phyloP scores from a whole-genome alignment of 176 grass and related monocot species.

The Raddia distichophylla region DNA sequence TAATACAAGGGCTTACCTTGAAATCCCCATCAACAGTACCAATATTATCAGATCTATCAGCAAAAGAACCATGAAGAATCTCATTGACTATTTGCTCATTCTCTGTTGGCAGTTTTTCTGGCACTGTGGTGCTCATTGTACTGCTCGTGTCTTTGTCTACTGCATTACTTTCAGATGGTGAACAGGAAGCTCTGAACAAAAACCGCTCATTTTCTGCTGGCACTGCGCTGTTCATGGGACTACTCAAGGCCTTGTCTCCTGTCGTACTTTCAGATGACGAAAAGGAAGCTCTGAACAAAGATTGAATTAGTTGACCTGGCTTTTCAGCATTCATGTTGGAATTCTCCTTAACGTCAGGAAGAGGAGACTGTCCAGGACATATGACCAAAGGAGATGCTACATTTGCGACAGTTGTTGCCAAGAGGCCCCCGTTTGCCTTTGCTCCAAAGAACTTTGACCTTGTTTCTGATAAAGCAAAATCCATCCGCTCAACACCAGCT shows the following conservation, averaged over 20 bases:
- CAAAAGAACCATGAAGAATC: slow-evolving; percentile 72
- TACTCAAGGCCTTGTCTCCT: background rate
- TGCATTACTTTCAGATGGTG: slow-evolving; percentile 29
- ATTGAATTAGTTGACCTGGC: slow-evolving; percentile 45
- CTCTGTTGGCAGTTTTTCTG: slow-evolving; percentile 60
- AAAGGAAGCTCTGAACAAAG: slow-evolving; percentile 50
- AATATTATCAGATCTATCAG: slow-evolving; percentile 46
- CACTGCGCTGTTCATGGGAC: slow-evolving; percentile 8
- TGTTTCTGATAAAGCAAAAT: slow-evolving; percentile 72
- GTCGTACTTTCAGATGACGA: slow-evolving; percentile 40
- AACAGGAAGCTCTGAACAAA: slow-evolving; percentile 44
- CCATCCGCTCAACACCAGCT: slow-evolving; percentile 81
- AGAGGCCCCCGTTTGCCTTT: slow-evolving; percentile 48
- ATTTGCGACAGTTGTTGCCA: slow-evolving; percentile 36
- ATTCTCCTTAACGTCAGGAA: slow-evolving; percentile 39
- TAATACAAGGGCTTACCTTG: slow-evolving; percentile 54
- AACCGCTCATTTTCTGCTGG: slow-evolving; percentile 65
- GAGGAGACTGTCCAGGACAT: slow-evolving; percentile 29
- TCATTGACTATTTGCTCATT: slow-evolving; percentile 97
- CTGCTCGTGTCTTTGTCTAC: background rate
- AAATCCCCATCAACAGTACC: slow-evolving; percentile 50
- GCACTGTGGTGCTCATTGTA: slow-evolving; percentile 16
- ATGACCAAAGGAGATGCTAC: slow-evolving; percentile 43
- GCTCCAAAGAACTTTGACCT: slow-evolving; percentile 73
- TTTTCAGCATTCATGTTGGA: slow-evolving; percentile 29